phyloP scores from a whole-genome alignment of 495 filamentous ascomycete genomes.

The Annulohypoxylon moriforme region DNA sequence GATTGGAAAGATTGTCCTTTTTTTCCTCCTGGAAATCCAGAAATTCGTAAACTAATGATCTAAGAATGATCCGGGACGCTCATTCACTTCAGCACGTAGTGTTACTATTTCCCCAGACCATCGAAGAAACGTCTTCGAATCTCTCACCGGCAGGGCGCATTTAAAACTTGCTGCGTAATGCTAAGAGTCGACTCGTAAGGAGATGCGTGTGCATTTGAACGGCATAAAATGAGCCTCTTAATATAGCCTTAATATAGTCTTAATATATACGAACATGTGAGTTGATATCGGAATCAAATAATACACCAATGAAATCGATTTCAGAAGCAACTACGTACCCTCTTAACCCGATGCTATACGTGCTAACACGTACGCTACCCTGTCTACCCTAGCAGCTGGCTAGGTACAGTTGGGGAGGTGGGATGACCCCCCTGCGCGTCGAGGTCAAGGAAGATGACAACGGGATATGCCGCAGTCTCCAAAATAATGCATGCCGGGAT shows the following conservation, averaged over 20 bases:
- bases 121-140: no score
- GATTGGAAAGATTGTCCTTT: no score
- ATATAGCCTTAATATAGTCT: neutral
- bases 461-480: neutral
- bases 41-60: no score
- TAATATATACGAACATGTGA: neutral
- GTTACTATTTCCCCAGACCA: no score
- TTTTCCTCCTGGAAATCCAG: no score
- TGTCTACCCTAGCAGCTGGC: no score
- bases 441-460: neutral
- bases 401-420: neutral
- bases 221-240: neutral
- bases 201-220: neutral
- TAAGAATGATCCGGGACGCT: no score
- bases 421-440: neutral
- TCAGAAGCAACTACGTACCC: neutral
- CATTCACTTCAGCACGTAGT: no score
- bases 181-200: no score
- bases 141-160: no score
- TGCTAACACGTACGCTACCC: no score
- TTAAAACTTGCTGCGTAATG: no score
- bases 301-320: neutral
- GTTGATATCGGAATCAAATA: neutral
- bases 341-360: neutral
- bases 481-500: constrained; percentile 4